A percentile compares a stretch with the other conserved stretches of the same genome.
Conservation (phyloP, 2,329 filamentous ascomycete species). For the Venturia carpophila region DNA sequence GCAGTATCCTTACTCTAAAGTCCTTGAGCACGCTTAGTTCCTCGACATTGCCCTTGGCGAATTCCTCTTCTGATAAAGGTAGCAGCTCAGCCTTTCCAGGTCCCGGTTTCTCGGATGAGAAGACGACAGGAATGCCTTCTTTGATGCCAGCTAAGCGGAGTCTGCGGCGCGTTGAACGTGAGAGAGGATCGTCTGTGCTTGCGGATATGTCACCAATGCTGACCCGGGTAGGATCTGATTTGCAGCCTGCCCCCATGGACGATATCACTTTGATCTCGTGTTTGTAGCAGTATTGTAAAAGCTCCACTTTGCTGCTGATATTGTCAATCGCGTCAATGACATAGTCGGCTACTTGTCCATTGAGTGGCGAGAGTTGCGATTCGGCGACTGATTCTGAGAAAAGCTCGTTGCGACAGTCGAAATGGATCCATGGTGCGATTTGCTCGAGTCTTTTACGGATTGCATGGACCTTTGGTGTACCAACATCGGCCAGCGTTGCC, state of each 20-base stretch:
- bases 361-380: slow-evolving; percentile 60
- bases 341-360: slow-evolving; percentile 64
- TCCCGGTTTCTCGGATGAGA: slow-evolving; percentile 81
- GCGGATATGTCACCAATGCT: slow-evolving; percentile 85
- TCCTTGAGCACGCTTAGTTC: slow-evolving; percentile 85
- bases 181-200: slow-evolving; percentile 82
- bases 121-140: slow-evolving; percentile 83
- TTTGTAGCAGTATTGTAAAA: slow-evolving; percentile 80
- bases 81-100: slow-evolving; percentile 86
- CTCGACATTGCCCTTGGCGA: slow-evolving; percentile 73
- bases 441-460: slow-evolving; percentile 73
- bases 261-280: slow-evolving; percentile 76
- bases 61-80: slow-evolving; percentile 81
- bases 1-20: slow-evolving; percentile 89
- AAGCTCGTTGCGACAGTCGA: slow-evolving; percentile 78
- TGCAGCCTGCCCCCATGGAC: slow-evolving; percentile 93
- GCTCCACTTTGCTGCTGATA: slow-evolving; percentile 88
- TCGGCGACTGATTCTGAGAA: slow-evolving; percentile 56
- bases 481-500: slow-evolving; percentile 87
- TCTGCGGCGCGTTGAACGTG: slow-evolving; percentile 70
- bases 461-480: slow-evolving; percentile 82
- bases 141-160: slow-evolving; percentile 70
- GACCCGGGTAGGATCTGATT: slow-evolving; percentile 76
- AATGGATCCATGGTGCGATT: slow-evolving; percentile 83
- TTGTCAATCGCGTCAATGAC: slow-evolving; percentile 99